These are phyloP conservation scores for Podospora didyma DNA, from an alignment of 495 filamentous ascomycete species.

Conservation along the genomic window DNA sequence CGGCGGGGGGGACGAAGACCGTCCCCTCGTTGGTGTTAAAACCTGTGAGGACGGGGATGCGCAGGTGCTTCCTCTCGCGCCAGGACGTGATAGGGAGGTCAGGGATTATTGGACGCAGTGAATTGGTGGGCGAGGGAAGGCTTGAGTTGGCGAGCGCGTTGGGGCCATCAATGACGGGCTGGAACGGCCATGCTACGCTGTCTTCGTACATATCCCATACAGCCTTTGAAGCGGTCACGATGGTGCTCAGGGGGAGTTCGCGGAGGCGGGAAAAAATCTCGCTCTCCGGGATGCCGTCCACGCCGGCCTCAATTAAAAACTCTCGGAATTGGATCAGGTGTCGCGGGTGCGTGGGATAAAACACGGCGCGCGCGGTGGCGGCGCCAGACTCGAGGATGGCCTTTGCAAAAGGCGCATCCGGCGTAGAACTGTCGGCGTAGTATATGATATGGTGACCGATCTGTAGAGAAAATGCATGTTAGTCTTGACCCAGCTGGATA, in stretches of 20 bases:
- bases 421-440: conserved; percentile 27
- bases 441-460: conserved; percentile 63
- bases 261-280: conserved; percentile 51
- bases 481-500: background rate
- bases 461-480: conserved; percentile 24
- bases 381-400: conserved; percentile 63
- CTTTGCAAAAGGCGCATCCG: conserved; percentile 51
- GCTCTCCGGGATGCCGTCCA: conserved; percentile 35
- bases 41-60: conserved; percentile 60
- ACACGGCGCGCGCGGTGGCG: conserved; percentile 56
- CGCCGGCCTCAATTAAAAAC: conserved; percentile 47
- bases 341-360: conserved; percentile 50
- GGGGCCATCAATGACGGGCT: conserved; percentile 60
- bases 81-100: conserved; percentile 55
- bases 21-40: conserved; percentile 65
- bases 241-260: conserved; percentile 36
- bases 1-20: conserved; percentile 49
- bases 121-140: background rate
- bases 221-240: conserved; percentile 45
- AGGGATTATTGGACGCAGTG: conserved; percentile 42
- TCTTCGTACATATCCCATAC: conserved; percentile 52
- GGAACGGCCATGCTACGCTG: conserved; percentile 62
- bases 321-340: conserved; percentile 57
- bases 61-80: conserved; percentile 47
- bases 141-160: conserved; percentile 25